Evolutionary conservation across 257 asterid genomes (phyloP).

Genomic region (Ilex aquifolium): DNA sequence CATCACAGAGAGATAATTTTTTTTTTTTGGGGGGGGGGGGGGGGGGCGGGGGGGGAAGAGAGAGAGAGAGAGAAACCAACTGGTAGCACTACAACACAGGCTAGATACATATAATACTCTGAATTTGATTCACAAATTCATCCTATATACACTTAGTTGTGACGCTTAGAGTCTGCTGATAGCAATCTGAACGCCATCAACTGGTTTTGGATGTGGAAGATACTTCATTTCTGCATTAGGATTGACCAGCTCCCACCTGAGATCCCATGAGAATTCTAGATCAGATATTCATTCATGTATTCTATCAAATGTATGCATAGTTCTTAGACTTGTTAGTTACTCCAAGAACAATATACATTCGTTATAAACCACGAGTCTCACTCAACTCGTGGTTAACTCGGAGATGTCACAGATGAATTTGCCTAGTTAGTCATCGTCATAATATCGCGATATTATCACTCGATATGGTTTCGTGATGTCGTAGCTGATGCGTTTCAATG

Average conservation of each 20-base stretch:
- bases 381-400: background rate
- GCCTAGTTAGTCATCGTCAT: background rate
- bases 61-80: too few species aligned
- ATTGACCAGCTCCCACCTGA: constrained; percentile 46
- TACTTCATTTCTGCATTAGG: constrained; percentile 30
- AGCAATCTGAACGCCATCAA: constrained; percentile 42
- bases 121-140: too few species aligned
- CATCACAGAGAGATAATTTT: too few species aligned
- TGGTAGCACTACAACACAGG: too few species aligned
- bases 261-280: background rate
- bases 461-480: too few species aligned
- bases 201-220: constrained; percentile 40
- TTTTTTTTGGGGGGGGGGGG: too few species aligned
- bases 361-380: background rate
- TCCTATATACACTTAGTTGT: background rate
- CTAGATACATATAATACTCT: too few species aligned
- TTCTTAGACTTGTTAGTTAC: background rate
- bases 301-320: background rate
- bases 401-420: background rate
- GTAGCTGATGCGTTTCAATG: too few species aligned
- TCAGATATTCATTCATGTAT: background rate
- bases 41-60: too few species aligned
- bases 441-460: background rate
- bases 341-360: background rate
- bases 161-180: constrained; percentile 23